Evolutionary conservation across 768 basidiomycete species (phyloP).

Genomic region (Suillus alpinus): DNA sequence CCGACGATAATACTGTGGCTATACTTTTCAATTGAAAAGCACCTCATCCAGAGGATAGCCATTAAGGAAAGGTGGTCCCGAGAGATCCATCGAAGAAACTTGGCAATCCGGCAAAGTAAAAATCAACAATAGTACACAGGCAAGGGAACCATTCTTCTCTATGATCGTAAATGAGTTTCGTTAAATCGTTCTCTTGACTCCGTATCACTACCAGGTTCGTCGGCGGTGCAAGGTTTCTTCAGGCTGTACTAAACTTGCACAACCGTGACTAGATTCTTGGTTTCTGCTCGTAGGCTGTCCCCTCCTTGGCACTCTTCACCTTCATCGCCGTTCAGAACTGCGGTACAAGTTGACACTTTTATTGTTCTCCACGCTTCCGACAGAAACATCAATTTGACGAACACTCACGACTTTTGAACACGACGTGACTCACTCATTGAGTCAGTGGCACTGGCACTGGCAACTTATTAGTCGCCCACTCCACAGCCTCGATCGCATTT

Average conservation of each 20-base stretch:
- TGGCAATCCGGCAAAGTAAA: constrained; percentile 15
- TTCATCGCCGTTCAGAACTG: constrained; percentile 9
- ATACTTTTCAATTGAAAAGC: constrained; percentile 16
- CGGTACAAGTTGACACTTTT: constrained; percentile 3
- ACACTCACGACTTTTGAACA: constrained; percentile 23
- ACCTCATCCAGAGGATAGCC: constrained; percentile 23
- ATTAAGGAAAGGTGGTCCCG: constrained; percentile 31
- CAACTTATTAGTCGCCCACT: neutral
- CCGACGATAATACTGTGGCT: constrained; percentile 12
- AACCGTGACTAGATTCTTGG: neutral
- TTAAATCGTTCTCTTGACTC: constrained; percentile 18
- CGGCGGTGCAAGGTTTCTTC: constrained; percentile 18
- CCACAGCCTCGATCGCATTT: constrained; percentile 4
- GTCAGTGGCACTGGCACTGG: neutral
- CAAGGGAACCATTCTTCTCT: constrained; percentile 14
- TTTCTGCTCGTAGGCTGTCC: constrained; percentile 10
- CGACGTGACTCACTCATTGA: constrained; percentile 12
- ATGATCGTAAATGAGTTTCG: constrained; percentile 12
- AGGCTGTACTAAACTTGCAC: constrained; percentile 1
- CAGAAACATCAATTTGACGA: constrained; percentile 16
- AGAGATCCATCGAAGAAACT: constrained; percentile 16
- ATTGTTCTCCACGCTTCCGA: constrained; percentile 5
- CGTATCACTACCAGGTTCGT: constrained; percentile 9
- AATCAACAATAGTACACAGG: constrained; percentile 31
- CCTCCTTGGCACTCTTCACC: neutral